A percentile compares a stretch with the other conserved stretches of the same genome.
Conservation (phyloP, 106 monocot species). For the Acorus calamus region DNA sequence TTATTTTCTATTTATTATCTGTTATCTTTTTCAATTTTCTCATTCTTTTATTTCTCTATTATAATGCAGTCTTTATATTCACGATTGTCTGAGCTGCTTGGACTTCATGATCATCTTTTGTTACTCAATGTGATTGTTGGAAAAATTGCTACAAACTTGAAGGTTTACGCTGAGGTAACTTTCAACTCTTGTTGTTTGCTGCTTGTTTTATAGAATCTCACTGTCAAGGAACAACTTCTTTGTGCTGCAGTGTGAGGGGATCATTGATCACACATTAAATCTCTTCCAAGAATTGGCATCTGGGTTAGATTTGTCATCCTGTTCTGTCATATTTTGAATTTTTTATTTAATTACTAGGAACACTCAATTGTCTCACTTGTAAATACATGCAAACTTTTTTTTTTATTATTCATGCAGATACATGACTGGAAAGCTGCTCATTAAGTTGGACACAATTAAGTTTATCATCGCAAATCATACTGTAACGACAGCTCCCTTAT, state of each 20-base stretch:
- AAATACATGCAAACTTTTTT: conserved; percentile 2
- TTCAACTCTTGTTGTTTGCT: conserved; percentile 4
- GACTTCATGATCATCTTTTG: conserved; percentile 90
- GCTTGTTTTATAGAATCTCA: conserved; percentile 1
- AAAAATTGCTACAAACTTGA: conserved; percentile 92
- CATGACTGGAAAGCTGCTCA: conserved; percentile 98
- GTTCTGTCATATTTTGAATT: not conserved
- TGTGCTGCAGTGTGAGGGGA: conserved; percentile 73
- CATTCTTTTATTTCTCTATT: conserved; percentile 1
- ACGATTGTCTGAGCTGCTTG: conserved; percentile 88
- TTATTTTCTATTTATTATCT: conserved; percentile 3
- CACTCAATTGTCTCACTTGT: not conserved
- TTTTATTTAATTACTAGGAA: not conserved
- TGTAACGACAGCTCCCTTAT: conserved; percentile 27
- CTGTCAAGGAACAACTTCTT: conserved; percentile 7
- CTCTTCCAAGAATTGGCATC: conserved; percentile 94
- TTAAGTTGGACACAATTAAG: conserved; percentile 87
- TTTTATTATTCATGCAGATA: conserved; percentile 51
- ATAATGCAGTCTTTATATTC: conserved; percentile 85
- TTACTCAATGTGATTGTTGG: conserved; percentile 90
- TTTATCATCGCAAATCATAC: conserved; percentile 86
- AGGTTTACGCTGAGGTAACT: conserved; percentile 83
- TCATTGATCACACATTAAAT: conserved; percentile 80
- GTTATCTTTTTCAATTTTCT: conserved; percentile 4
- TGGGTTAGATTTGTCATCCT: conserved; percentile 38